These are phyloP conservation scores for Phytopythium boreale DNA, from an alignment of 352 stramenopile species.

Conservation along the genomic window DNA sequence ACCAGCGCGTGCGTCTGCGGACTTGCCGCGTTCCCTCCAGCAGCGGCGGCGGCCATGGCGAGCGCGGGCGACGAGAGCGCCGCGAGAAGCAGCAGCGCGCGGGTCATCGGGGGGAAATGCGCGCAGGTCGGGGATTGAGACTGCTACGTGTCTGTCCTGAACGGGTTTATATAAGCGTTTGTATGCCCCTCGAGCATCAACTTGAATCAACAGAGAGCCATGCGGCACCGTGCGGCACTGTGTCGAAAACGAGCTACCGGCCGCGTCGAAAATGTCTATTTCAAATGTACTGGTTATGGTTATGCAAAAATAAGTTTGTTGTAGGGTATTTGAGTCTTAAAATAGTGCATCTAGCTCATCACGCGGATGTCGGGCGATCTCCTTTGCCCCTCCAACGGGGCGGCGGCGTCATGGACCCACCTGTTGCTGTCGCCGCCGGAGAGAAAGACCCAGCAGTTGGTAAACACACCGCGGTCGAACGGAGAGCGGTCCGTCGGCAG, in stretches of 20 bases:
- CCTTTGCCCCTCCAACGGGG: too few species aligned
- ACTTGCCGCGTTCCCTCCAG: not conserved
- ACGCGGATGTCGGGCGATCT: not conserved
- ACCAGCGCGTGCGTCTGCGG: constrained; percentile 1
- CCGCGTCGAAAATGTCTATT: not conserved
- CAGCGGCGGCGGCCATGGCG: not conserved
- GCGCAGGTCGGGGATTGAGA: not conserved
- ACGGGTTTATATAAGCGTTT: not conserved
- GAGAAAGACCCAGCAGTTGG: constrained; percentile 68
- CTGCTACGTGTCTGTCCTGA: constrained; percentile 10
- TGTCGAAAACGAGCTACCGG: not conserved
- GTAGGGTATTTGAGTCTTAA: too few species aligned
- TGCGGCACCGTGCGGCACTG: not conserved
- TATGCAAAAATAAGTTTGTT: too few species aligned
- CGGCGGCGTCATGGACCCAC: constrained; percentile 47
- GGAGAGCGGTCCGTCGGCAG: constrained; percentile 55
- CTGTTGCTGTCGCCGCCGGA: constrained; percentile 42
- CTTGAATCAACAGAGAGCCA: constrained; percentile 1
- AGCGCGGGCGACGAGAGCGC: not conserved
- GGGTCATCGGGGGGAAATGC: not conserved
- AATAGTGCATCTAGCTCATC: too few species aligned
- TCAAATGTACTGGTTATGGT: not conserved
- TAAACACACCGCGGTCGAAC: constrained; percentile 53
- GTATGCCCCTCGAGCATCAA: not conserved
- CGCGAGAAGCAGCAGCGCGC: not conserved